Conservation (phyloP, 306 rosid genomes). For the Bauhinia variegata region DNA sequence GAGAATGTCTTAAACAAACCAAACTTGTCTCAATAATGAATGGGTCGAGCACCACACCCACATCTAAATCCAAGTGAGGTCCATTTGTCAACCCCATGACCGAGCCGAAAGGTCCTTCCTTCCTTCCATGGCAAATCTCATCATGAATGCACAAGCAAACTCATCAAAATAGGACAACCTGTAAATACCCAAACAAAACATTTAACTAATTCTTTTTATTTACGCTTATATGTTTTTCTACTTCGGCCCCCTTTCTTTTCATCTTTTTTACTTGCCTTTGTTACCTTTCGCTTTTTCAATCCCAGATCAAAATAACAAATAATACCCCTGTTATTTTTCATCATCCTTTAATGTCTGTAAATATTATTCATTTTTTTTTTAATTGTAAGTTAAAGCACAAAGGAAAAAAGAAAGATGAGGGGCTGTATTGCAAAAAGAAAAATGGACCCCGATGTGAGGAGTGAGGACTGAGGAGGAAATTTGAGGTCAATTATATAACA, state of each 20-base stretch:
- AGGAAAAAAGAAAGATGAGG: not conserved
- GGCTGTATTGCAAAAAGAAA: slow-evolving; percentile 1
- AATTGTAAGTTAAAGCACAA: too few species aligned
- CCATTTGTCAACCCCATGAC: slow-evolving; percentile 31
- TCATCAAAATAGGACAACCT: slow-evolving; percentile 63
- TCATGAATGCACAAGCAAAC: slow-evolving; percentile 42
- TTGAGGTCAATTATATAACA: slow-evolving; percentile 39
- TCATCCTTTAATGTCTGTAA: too few species aligned
- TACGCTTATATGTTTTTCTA: slow-evolving; percentile 43
- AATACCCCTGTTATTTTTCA: too few species aligned
- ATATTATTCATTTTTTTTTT: too few species aligned
- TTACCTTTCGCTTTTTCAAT: too few species aligned
- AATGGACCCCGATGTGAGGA: slow-evolving; percentile 8
- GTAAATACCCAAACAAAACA: slow-evolving; percentile 49
- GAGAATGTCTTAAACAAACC: slow-evolving; percentile 25
- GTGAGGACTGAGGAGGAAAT: not conserved
- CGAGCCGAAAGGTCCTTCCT: not conserved
- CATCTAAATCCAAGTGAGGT: slow-evolving; percentile 35
- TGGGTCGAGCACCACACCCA: slow-evolving; percentile 10
- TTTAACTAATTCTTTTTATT: slow-evolving; percentile 39
- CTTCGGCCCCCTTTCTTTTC: slow-evolving; percentile 29
- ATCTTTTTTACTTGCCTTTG: slow-evolving; percentile 23
- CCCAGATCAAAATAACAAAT: too few species aligned
- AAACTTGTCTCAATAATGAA: not conserved
- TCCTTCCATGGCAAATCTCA: slow-evolving; percentile 1